phyloP scores from a whole-genome alignment of 352 stramenopile genomes.

The Pythium sukuiense region DNA sequence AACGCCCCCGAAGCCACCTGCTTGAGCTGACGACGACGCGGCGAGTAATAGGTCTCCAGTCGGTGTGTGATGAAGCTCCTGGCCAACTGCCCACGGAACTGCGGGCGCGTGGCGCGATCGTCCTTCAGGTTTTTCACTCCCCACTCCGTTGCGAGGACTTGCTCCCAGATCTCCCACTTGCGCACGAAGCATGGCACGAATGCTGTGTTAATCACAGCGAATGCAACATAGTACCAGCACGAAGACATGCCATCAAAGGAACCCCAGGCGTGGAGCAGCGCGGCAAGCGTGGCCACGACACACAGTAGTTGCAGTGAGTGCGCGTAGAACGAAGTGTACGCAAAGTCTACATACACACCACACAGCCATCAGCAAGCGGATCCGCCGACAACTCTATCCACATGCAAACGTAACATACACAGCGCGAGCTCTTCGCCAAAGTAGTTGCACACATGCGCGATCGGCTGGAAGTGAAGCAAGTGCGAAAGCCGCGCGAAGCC shows the following conservation, averaged over 20 bases:
- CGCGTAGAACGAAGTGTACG: constrained; percentile 64
- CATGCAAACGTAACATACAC: constrained; percentile 45
- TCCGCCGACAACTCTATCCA: neutral
- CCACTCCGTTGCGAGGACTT: constrained; percentile 44
- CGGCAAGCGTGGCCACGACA: constrained; percentile 20
- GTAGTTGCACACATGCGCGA: constrained; percentile 70
- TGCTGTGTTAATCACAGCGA: constrained; percentile 49
- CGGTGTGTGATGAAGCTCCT: constrained; percentile 57
- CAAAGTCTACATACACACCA: constrained; percentile 42
- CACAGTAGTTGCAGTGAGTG: constrained; percentile 42
- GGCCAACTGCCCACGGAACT: constrained; percentile 55
- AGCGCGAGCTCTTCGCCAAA: constrained; percentile 79
- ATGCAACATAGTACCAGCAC: constrained; percentile 27
- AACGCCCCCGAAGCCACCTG: constrained; percentile 29
- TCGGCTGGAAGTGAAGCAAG: constrained; percentile 41
- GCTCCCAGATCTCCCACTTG: constrained; percentile 61
- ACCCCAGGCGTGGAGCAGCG: constrained; percentile 31
- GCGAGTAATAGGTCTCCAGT: constrained; percentile 48
- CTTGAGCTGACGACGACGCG: constrained; percentile 33
- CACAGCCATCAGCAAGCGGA: neutral
- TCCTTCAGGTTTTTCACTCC: constrained; percentile 38
- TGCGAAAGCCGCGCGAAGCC: constrained; percentile 15
- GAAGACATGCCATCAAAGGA: constrained; percentile 4
- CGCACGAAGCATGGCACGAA: constrained; percentile 53
- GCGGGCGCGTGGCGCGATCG: constrained; percentile 33